phyloP scores from a whole-genome alignment of 73 alveolate genomes.

The Diophrys sp. region DNA sequence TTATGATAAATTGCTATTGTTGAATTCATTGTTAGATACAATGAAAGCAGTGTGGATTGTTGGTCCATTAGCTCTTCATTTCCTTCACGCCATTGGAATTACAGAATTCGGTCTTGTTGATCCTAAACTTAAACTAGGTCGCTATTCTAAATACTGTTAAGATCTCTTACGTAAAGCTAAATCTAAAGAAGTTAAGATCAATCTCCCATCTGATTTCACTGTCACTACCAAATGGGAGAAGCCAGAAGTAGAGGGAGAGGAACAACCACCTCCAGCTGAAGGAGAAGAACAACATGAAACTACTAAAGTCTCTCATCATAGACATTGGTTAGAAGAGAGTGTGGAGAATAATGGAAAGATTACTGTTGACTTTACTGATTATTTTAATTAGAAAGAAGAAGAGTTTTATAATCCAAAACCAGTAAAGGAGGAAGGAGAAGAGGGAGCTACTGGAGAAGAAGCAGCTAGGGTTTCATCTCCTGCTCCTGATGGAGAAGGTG shows the following conservation, averaged over 20 bases:
- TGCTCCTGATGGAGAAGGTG: conserved; percentile 10
- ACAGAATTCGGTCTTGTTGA: conserved; percentile 26
- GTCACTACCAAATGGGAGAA: conserved; percentile 21
- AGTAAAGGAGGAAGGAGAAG: conserved; percentile 21
- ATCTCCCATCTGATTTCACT: conserved; percentile 47
- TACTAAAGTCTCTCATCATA: background rate
- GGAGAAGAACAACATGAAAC: background rate
- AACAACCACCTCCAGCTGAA: conserved; percentile 4
- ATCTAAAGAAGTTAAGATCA: conserved; percentile 15
- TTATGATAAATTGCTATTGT: conserved; percentile 26
- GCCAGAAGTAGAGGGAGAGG: conserved; percentile 20
- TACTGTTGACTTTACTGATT: conserved; percentile 3
- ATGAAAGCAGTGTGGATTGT: conserved; percentile 4
- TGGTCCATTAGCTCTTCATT: conserved; percentile 45
- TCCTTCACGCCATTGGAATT: conserved; percentile 46
- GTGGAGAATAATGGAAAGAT: conserved; percentile 2
- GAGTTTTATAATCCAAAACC: conserved; percentile 9
- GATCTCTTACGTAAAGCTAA: conserved; percentile 24
- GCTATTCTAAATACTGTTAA: conserved; percentile 14
- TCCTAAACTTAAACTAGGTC: background rate
- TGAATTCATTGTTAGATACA: conserved; percentile 33
- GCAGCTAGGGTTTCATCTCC: background rate
- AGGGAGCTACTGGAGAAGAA: conserved; percentile 9
- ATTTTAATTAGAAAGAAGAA: background rate
- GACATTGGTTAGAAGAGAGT: conserved; percentile 10